Percentiles rank a stretch among this genome's conserved stretches.
phyloP scores from a whole-genome alignment of 345 rosid species.

The Euphorbia lathyris region DNA sequence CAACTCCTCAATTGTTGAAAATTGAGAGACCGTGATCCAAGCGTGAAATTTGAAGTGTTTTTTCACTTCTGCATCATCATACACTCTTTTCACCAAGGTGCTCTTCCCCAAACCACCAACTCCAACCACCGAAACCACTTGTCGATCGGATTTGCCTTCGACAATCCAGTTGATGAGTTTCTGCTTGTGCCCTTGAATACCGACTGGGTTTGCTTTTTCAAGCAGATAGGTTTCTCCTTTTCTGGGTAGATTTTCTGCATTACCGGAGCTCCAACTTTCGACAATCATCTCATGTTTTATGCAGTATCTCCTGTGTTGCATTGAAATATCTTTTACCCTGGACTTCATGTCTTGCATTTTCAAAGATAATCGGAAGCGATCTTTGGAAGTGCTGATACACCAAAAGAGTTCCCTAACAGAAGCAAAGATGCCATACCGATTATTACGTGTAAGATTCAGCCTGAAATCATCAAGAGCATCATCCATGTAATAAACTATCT shows the following conservation, averaged over 20 bases:
- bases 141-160: conserved; percentile 6
- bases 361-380: conserved; percentile 13
- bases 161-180: conserved; percentile 17
- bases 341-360: conserved; percentile 18
- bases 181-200: conserved; percentile 21
- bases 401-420: conserved; percentile 2
- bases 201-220: conserved; percentile 31
- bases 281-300: conserved; percentile 11
- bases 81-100: conserved; percentile 16
- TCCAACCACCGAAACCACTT: conserved; percentile 17
- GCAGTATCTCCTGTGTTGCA: conserved; percentile 13
- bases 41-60: conserved; percentile 3
- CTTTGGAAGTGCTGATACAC: conserved; percentile 7
- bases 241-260: neutral
- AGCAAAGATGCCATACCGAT: conserved; percentile 13
- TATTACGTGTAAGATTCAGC: conserved; percentile 3
- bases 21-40: conserved; percentile 16
- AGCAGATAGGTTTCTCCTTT: conserved; percentile 29
- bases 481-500: conserved; percentile 22
- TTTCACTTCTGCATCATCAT: conserved; percentile 11
- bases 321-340: conserved; percentile 15
- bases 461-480: conserved; percentile 35
- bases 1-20: neutral
- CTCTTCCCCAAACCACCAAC: conserved; percentile 25
- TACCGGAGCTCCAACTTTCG: conserved; percentile 12